These are phyloP conservation scores for Fraxinus baroniana DNA, from an alignment of 305 asterid genomes.

Conservation along the genomic window DNA sequence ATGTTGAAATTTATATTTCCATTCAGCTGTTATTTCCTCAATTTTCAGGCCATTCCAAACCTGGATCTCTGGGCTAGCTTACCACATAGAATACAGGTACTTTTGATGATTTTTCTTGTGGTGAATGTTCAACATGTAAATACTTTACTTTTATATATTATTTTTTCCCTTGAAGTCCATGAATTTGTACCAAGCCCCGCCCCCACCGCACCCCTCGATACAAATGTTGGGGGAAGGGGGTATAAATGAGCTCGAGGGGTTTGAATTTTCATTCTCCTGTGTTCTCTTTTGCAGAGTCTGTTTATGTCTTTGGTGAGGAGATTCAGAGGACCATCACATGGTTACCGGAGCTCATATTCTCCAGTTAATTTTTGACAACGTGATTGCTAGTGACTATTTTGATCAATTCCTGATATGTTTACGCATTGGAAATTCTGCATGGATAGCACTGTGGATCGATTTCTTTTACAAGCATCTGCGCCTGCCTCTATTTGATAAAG, in stretches of 20 bases:
- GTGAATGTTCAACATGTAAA: not conserved
- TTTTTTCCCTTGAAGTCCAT: not conserved
- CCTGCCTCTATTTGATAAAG: slow-evolving; percentile 13
- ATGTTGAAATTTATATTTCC: not conserved
- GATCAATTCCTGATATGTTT: slow-evolving; percentile 2
- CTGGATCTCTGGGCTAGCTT: slow-evolving; percentile 90
- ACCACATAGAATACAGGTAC: slow-evolving; percentile 82
- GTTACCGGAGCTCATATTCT: slow-evolving; percentile 81
- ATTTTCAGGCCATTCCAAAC: slow-evolving; percentile 77
- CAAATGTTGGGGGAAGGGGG: not conserved
- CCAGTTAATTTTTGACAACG: slow-evolving; percentile 73
- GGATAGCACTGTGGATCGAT: not conserved
- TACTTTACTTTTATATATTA: not conserved
- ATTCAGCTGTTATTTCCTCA: slow-evolving; percentile 18
- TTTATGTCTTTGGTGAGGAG: slow-evolving; percentile 55
- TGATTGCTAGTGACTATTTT: not conserved
- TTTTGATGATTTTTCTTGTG: not conserved
- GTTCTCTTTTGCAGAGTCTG: slow-evolving; percentile 46
- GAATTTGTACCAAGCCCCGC: not conserved
- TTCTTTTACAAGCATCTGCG: slow-evolving; percentile 17
- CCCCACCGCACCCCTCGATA: not conserved
- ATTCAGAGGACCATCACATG: slow-evolving; percentile 81
- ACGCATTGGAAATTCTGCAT: slow-evolving; percentile 10
- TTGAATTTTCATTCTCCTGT: not conserved
- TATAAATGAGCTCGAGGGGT: no score